These are phyloP conservation scores for Aquanectria penicillioides DNA, from an alignment of 2,329 filamentous ascomycete genomes.

Conservation along the genomic window DNA sequence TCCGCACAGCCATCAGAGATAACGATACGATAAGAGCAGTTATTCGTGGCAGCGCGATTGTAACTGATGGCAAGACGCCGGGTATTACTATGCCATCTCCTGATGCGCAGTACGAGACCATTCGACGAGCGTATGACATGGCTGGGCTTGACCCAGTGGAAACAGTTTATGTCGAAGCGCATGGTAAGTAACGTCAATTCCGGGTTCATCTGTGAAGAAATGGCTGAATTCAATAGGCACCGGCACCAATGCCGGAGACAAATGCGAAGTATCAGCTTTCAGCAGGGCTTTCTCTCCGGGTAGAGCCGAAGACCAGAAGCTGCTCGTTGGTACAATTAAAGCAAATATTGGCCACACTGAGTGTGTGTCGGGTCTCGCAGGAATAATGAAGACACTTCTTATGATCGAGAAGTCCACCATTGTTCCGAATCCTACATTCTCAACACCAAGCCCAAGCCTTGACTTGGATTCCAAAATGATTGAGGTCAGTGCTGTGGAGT, in stretches of 20 bases:
- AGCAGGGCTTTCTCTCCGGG: neutral
- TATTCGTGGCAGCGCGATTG: neutral
- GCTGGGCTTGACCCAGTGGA: neutral
- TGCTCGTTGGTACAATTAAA: neutral
- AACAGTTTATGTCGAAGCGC: neutral
- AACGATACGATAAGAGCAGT: neutral
- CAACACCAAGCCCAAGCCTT: neutral
- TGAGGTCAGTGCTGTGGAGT: neutral
- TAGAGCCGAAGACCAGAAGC: neutral
- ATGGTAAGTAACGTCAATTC: neutral
- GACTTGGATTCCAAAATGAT: neutral
- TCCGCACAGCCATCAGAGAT: neutral
- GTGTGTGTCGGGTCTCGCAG: neutral
- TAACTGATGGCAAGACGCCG: neutral
- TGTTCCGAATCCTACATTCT: neutral
- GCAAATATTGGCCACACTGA: neutral
- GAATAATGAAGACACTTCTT: neutral
- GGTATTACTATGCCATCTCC: neutral
- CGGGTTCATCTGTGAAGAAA: neutral
- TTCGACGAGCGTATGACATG: neutral
- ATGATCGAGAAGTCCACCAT: neutral
- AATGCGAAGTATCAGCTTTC: neutral
- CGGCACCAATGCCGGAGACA: neutral
- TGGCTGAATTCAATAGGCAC: neutral
- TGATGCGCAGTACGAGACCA: neutral